Conservation (phyloP, 768 basidiomycete genomes). For the Leccinum subtestaceum region DNA sequence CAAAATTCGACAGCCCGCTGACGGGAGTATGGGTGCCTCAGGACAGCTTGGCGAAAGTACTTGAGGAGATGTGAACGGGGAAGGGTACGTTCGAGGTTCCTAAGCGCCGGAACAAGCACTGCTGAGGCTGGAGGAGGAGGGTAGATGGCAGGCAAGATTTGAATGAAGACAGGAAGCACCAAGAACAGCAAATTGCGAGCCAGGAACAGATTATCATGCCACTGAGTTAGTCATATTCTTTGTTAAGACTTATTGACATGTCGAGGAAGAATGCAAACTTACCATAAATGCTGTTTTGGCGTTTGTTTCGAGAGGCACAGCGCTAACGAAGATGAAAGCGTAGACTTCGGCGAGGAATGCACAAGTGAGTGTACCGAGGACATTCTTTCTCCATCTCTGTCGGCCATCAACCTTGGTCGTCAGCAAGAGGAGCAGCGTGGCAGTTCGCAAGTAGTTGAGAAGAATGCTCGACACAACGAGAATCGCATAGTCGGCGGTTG, state of each 20-base stretch:
- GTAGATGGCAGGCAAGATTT: conserved; percentile 38
- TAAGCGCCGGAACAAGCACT: conserved; percentile 20
- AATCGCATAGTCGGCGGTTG: conserved; percentile 56
- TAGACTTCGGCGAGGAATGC: conserved; percentile 55
- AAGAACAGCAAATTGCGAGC: conserved; percentile 60
- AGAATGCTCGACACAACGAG: conserved; percentile 54
- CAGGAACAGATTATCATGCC: conserved; percentile 60
- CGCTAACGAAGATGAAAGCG: conserved; percentile 45
- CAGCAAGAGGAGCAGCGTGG: conserved; percentile 44
- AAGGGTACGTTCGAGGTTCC: conserved; percentile 37
- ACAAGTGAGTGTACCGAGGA: conserved; percentile 47
- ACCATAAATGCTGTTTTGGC: conserved; percentile 41
- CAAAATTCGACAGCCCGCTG: conserved; percentile 53
- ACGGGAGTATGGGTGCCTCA: conserved; percentile 51
- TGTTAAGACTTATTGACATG: background rate
- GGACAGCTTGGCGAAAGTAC: conserved; percentile 53
- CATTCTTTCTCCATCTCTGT: conserved; percentile 43
- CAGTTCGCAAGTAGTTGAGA: conserved; percentile 58
- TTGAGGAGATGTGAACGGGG: conserved; percentile 53
- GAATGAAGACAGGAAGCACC: conserved; percentile 49
- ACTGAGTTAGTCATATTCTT: conserved; percentile 38
- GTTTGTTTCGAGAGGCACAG: conserved; percentile 44
- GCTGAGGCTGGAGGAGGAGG: conserved; percentile 32
- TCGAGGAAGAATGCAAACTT: conserved; percentile 10
- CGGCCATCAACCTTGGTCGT: conserved; percentile 42